Evolutionary conservation across 768 basidiomycete species (phyloP).

Genomic region (Macrolepiota albuminosa): DNA sequence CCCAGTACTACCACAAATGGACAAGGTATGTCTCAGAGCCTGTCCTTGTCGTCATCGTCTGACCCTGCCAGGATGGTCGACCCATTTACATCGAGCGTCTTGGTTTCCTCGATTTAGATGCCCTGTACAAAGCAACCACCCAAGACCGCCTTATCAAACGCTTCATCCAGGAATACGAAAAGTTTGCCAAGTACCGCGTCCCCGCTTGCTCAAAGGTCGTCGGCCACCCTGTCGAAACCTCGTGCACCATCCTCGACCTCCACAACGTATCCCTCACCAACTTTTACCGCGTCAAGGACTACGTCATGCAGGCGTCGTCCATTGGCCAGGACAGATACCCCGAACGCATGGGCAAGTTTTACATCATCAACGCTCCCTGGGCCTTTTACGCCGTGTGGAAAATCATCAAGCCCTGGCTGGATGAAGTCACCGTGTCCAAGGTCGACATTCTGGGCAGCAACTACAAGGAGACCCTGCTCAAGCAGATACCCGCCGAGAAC

Average conservation of each 20-base stretch:
- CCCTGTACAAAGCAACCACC: constrained; percentile 77
- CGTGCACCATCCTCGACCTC: constrained; percentile 96
- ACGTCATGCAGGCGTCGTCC: constrained; percentile 66
- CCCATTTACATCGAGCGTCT: constrained; percentile 95
- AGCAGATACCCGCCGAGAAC: constrained; percentile 82
- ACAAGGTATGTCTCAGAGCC: constrained; percentile 60
- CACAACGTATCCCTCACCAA: constrained; percentile 59
- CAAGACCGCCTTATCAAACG: constrained; percentile 85
- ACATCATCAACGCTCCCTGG: constrained; percentile 97
- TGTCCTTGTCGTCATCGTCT: not conserved
- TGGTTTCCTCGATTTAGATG: constrained; percentile 82
- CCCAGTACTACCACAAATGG: constrained; percentile 95
- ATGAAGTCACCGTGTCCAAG: constrained; percentile 92
- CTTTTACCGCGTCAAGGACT: constrained; percentile 92
- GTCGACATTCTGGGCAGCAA: constrained; percentile 76
- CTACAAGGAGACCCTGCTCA: constrained; percentile 73
- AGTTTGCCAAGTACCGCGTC: constrained; percentile 72
- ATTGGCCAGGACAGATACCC: constrained; percentile 94
- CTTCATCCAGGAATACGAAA: constrained; percentile 93
- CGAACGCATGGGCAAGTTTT: constrained; percentile 96
- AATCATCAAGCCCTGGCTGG: constrained; percentile 89
- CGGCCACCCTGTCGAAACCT: constrained; percentile 92
- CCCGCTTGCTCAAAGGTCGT: constrained; percentile 67
- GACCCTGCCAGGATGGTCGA: constrained; percentile 71
- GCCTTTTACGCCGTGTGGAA: constrained; percentile 85